These are phyloP conservation scores for Colletotrichum incanum DNA, from an alignment of 2,329 filamentous ascomycete species.

Conservation along the genomic window DNA sequence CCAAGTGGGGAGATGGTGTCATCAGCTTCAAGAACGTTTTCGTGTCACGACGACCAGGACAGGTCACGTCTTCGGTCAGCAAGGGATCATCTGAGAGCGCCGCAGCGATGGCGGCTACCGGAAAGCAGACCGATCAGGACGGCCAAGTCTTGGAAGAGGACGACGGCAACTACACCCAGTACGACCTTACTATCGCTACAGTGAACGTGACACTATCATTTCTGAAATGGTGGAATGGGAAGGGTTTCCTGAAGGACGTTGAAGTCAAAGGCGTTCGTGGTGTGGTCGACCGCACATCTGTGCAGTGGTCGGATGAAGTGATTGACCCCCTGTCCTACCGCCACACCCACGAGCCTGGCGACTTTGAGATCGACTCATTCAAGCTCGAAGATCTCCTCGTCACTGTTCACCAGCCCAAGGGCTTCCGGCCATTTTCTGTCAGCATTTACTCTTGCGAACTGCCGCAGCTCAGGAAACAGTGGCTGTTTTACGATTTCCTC, in stretches of 20 bases:
- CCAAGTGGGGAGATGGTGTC: slow-evolving; percentile 94
- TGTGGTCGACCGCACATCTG: slow-evolving; percentile 90
- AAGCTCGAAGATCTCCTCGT: slow-evolving; percentile 95
- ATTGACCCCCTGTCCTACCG: slow-evolving; percentile 90
- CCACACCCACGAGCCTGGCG: slow-evolving; percentile 89
- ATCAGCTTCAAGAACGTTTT: slow-evolving; percentile 98
- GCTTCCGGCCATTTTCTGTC: slow-evolving; percentile 94
- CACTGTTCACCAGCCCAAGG: slow-evolving; percentile 90
- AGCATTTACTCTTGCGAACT: slow-evolving; percentile 98
- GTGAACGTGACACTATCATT: slow-evolving; percentile 98
- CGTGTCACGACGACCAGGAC: slow-evolving; percentile 90
- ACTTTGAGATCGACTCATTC: slow-evolving; percentile 98
- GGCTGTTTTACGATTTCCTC: slow-evolving; percentile 97
- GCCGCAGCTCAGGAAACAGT: slow-evolving; percentile 93
- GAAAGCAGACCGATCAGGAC: slow-evolving; percentile 68
- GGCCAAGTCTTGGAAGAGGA: slow-evolving; percentile 72
- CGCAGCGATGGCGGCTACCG: slow-evolving; percentile 87
- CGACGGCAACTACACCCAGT: slow-evolving; percentile 98
- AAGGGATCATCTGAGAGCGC: slow-evolving; percentile 91
- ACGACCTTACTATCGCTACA: slow-evolving; percentile 93
- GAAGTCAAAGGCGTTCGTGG: slow-evolving; percentile 95
- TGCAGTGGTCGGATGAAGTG: slow-evolving; percentile 78
- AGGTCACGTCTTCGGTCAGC: slow-evolving; percentile 84
- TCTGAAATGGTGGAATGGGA: slow-evolving; percentile 99
- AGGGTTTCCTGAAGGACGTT: slow-evolving; percentile 90